Base-by-base conservation (phyloP, 108 stramenopile species). In the Cyclotella distinguenda region DNA sequence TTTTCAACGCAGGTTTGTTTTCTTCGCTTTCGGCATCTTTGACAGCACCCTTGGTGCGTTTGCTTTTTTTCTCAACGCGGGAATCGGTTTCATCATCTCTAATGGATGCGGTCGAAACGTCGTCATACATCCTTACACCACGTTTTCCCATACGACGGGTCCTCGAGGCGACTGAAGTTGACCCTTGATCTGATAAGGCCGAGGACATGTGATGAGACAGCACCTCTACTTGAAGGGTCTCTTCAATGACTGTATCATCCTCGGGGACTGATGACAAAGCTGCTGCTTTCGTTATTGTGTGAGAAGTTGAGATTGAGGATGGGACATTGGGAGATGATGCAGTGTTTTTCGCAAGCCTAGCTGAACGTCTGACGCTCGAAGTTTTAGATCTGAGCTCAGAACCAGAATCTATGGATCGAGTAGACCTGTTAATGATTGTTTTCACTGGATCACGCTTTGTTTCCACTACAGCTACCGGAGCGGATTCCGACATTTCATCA, bases 231-330 rank as follows among this genome's bases (percentile, higher is more conserved):
- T 35, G 25, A 32, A 16, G 23, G 16, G 1, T 4, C 53, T 39
- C 61, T 22, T 74, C 49, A 27, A 44, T 36, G 16, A 65, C 1
- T 13, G 18, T 60, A 16, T 32, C 55, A 39, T 57, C 42, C 57
- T 74, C 73, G 8, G 73, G 73, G 6, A 74, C 57, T 16, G 54
- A 50, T 45, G 64, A 59, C 49, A 66, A 21, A 31, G 49, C 21
- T 13, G 56, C 30, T 51, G 43, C 16, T 33, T 25, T 60, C 4
- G 13, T 42, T 9, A 31, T 51, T 53, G 21, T 42, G 19, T 36
- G 27, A 11, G 43, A 32, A 34, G 73, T 53, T 47, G 49, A 36
- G 35, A 66, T 74, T 19, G 70, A 54, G 2, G 52, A 36, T 35
- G 70, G 70, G 19, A 73, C 64, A 7, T 33, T 47, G 2, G 49